Base-by-base conservation (phyloP, 495 filamentous ascomycete genomes). In the Aspergillus kassunensis region DNA sequence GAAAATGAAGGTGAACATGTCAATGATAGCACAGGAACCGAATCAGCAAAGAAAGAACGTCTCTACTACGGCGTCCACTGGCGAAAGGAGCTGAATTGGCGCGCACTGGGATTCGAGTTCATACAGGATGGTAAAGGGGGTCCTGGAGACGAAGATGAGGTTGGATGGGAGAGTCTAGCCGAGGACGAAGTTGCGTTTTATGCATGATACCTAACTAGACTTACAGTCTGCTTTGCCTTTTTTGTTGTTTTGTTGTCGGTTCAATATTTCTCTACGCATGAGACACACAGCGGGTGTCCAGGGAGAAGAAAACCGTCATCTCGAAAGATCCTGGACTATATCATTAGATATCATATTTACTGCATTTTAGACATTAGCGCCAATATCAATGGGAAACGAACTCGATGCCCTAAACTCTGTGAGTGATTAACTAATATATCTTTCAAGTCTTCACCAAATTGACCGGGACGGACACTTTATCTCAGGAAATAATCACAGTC, bases 11-110 rank as follows among this genome's bases (percentile, higher is more conserved):
- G 57, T 69, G 37, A 41, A 4, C 83, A 39, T 80, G 79, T 34
- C 2, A 40, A 12, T 12, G 23, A 6, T n/a, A n/a, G 8, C 42
- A 33, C 1, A 5, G 27, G 16, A 40, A 11, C 23, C 21, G 0
- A 19, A 25, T 20, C 6, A 27, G 12, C 29, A 41, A 31, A 54
- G 52, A 13, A 64, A 49, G 12, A 62, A 11, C 50, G 70, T 18
- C 12, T 36, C 7, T 75, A 74, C 39, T 90, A 95, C 56, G 93
- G 93, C 2, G 71, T 98, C 12, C 93, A 91, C 67, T 97, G 90
- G 90, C 81, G 91, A 21, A 84, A 85, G 45, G 90, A 97, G 69
- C 71, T 97, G 53, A 98, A 98, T 68, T 97, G 95, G 95, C 87
- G 87, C 51, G 77, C 90, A 53, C 66, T 96, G 44, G 87, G 84